Base-by-base conservation (phyloP, 2,329 filamentous ascomycete genomes). In the Metarhizium anisopliae region DNA sequence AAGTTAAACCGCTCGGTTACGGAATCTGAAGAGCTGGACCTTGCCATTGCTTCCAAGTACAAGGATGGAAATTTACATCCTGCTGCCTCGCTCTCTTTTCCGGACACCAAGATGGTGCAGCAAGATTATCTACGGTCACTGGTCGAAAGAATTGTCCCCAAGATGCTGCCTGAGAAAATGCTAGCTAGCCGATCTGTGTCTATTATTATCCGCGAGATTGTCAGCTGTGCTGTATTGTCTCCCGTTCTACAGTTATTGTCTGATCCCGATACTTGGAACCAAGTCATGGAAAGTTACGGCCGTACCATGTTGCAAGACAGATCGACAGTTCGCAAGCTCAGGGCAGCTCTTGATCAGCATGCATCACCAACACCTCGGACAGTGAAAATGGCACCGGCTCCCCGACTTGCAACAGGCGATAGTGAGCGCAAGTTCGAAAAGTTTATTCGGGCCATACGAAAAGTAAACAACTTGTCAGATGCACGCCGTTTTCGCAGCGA, bases 241-340 rank as follows among this genome's bases (percentile, higher is more conserved):
- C 94, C 94, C 0, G 75, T 95, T 25, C 79, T 96, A 67, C 84
- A 87, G 63, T 76, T 91, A 59, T 75, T 99, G 18, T 83, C 89
- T 5, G 93, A 99, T 63, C 92, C 95, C 1, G 95, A 99, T 73
- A 95, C 88, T 8, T 99, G 93, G 93, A 97, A 99, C 65, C 92
- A 96, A 69, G 72, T 96, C 58, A 90, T 97, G 79, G 93, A 97
- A 70, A 92, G 86, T 55, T 90, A 86, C 70, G 88, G 91, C 18
- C 85, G 89, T 52, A 87, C 87, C 30, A 87, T 95, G 75, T 78
- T 99, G 47, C 94, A 97, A 70, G 95, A 99, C 68, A 84, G 95
- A 42, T 97, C 95, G 60, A 96, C 92, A 0, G 93, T 99, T 43
- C 86, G 89, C 56, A 95, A 91, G 69, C 81, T 99, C 54, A 85